Conservation (phyloP, 441 rosid species). For the Euphorbia celastroides region DNA sequence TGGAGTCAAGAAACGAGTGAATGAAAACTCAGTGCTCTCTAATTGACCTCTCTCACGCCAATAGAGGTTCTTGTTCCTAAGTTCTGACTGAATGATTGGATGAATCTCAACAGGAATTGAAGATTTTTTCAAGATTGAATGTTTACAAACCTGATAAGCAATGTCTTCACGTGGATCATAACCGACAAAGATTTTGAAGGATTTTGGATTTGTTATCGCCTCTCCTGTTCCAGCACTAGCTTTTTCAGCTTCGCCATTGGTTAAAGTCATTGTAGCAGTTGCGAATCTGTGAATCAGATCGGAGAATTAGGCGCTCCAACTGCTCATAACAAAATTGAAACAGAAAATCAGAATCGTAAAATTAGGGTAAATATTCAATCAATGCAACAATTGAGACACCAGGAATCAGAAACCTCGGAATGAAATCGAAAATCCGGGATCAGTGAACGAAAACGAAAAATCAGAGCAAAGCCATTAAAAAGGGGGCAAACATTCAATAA, state of each 20-base stretch:
- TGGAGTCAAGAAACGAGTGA: constrained; percentile 82
- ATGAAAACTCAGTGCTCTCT: constrained; percentile 98
- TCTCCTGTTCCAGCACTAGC: constrained; percentile 25
- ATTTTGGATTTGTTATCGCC: constrained; percentile 22
- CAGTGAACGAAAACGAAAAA: no score
- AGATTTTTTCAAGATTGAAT: constrained; percentile 62
- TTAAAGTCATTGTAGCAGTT: constrained; percentile 31
- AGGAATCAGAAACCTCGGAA: not conserved
- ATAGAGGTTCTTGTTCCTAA: constrained; percentile 57
- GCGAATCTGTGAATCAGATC: not conserved
- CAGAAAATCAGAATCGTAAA: not conserved
- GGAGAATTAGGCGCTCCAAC: not conserved
- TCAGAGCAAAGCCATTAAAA: no score
- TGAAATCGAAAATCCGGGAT: not conserved
- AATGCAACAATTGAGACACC: not conserved
- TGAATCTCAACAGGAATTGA: constrained; percentile 75
- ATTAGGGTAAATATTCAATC: not conserved
- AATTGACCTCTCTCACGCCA: constrained; percentile 73
- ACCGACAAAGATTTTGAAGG: constrained; percentile 79
- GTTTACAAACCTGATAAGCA: constrained; percentile 76
- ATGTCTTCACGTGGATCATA: constrained; percentile 85
- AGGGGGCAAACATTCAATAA: no score
- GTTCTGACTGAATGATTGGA: constrained; percentile 78
- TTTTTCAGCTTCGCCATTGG: constrained; percentile 28
- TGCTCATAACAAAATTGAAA: not conserved